Evolutionary conservation across 2,329 filamentous ascomycete genomes (phyloP).

Genomic region (Ambrosiella cleistominuta): DNA sequence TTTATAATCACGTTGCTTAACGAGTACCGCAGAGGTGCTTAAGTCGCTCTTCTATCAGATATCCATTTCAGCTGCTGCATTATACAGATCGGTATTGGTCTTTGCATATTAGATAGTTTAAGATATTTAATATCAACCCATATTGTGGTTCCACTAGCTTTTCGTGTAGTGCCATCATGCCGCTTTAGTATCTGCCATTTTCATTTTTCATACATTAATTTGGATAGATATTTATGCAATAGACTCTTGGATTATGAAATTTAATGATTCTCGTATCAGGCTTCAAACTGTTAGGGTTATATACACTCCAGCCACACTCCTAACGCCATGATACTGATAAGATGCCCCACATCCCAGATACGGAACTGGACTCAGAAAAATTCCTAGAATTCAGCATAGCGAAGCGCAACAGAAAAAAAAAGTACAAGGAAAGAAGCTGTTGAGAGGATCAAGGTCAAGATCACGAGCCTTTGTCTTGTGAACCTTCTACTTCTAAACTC

Average conservation of each 20-base stretch:
- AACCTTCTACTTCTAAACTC: neutral
- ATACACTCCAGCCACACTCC: neutral
- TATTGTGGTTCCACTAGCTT: too few relatives aligned
- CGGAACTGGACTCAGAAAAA: conserved; percentile 11
- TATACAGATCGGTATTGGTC: neutral
- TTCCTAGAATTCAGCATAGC: conserved; percentile 8
- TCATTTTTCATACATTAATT: neutral
- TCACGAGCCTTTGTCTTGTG: neutral
- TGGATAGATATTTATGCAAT: too few relatives aligned
- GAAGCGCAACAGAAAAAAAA: conserved; percentile 2
- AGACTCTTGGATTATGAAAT: too few relatives aligned
- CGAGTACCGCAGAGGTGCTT: neutral
- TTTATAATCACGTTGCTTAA: neutral
- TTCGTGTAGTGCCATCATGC: too few relatives aligned
- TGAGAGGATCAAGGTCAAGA: neutral
- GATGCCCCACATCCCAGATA: conserved; percentile 10
- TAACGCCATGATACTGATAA: neutral
- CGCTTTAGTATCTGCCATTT: neutral
- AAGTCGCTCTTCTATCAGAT: neutral
- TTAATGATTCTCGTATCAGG: too few relatives aligned
- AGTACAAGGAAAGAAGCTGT: neutral
- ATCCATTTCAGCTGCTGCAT: neutral
- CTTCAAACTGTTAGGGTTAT: neutral
- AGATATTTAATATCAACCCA: neutral
- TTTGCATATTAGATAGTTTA: neutral